Percentiles rank a stretch among this genome's conserved stretches.
phyloP scores from a whole-genome alignment of 2,329 filamentous ascomycete genomes.

The Penicillium griseofulvum region DNA sequence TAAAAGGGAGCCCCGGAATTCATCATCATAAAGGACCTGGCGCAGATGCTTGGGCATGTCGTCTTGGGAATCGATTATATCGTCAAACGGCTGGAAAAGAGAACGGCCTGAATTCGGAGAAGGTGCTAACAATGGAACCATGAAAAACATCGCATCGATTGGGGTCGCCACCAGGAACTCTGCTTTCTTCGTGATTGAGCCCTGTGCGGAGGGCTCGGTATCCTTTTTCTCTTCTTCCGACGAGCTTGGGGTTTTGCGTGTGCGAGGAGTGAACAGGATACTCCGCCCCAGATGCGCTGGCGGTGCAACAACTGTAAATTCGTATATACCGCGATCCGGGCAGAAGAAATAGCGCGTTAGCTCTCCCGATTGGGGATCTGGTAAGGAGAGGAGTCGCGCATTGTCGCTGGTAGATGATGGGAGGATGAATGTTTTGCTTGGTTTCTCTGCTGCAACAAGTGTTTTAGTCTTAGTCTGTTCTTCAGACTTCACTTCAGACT shows the following conservation, averaged over 20 bases:
- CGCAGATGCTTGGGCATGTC: slow-evolving; percentile 43
- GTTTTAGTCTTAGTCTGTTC: slow-evolving; percentile 22
- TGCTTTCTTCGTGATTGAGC: slow-evolving; percentile 63
- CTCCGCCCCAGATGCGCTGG: slow-evolving; percentile 53
- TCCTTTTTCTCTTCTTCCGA: slow-evolving; percentile 16
- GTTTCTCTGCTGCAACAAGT: slow-evolving; percentile 26
- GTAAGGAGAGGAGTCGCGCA: slow-evolving; percentile 56
- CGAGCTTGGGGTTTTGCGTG: slow-evolving; percentile 6
- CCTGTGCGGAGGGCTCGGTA: slow-evolving; percentile 25
- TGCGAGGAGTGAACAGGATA: slow-evolving; percentile 50
- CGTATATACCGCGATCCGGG: slow-evolving; percentile 57
- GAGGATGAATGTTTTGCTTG: slow-evolving; percentile 56
- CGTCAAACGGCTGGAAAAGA: slow-evolving; percentile 50
- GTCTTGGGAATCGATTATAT: slow-evolving; percentile 48
- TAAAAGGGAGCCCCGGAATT: slow-evolving; percentile 53
- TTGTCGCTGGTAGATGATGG: slow-evolving; percentile 53
- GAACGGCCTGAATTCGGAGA: slow-evolving; percentile 42
- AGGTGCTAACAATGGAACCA: slow-evolving; percentile 68
- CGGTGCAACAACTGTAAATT: slow-evolving; percentile 58
- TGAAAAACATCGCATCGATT: slow-evolving; percentile 78
- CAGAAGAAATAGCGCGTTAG: slow-evolving; percentile 58
- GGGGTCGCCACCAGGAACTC: slow-evolving; percentile 81
- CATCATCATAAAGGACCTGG: slow-evolving; percentile 40
- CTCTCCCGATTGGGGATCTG: slow-evolving; percentile 51
- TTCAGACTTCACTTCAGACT: slow-evolving; percentile 7